These are phyloP conservation scores for Dactylonectria macrodidyma DNA, from an alignment of 2,329 filamentous ascomycete species.

Conservation along the genomic window DNA sequence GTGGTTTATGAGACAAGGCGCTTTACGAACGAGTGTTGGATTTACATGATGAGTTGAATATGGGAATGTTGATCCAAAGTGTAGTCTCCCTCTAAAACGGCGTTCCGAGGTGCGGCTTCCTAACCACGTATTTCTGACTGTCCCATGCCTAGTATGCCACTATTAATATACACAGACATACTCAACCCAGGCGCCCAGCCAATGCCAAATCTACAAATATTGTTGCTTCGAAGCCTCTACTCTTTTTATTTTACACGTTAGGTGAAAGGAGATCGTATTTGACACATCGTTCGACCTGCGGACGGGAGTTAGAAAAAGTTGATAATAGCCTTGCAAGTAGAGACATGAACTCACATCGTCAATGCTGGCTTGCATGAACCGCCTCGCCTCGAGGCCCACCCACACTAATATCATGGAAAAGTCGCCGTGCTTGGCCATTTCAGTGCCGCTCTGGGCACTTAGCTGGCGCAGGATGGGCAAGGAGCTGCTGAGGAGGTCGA, in stretches of 20 bases:
- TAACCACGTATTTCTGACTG: not conserved
- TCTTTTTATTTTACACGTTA: constrained; percentile 75
- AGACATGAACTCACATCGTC: constrained; percentile 77
- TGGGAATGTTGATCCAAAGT: not conserved
- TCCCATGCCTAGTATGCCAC: not conserved
- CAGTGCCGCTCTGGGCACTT: constrained; percentile 81
- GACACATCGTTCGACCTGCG: constrained; percentile 86
- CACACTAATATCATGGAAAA: constrained; percentile 92
- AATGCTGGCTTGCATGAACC: constrained; percentile 90
- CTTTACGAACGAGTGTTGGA: not conserved
- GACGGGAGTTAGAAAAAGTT: constrained; percentile 16
- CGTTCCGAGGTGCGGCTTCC: not conserved
- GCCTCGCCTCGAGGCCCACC: constrained; percentile 90
- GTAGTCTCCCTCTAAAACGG: not conserved
- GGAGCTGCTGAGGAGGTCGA: constrained; percentile 89
- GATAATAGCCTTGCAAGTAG: not conserved
- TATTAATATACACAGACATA: constrained; percentile 3
- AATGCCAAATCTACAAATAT: constrained; percentile 25
- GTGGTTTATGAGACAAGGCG: not conserved
- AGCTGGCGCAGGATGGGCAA: constrained; percentile 92
- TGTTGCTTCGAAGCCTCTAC: constrained; percentile 24
- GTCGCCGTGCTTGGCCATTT: constrained; percentile 80
- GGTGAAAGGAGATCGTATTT: constrained; percentile 91
- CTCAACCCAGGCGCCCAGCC: constrained; percentile 31
- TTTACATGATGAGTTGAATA: not conserved